Base-by-base conservation (phyloP, 1,284 basidiomycete species). In the Omphalotus olearius region DNA sequence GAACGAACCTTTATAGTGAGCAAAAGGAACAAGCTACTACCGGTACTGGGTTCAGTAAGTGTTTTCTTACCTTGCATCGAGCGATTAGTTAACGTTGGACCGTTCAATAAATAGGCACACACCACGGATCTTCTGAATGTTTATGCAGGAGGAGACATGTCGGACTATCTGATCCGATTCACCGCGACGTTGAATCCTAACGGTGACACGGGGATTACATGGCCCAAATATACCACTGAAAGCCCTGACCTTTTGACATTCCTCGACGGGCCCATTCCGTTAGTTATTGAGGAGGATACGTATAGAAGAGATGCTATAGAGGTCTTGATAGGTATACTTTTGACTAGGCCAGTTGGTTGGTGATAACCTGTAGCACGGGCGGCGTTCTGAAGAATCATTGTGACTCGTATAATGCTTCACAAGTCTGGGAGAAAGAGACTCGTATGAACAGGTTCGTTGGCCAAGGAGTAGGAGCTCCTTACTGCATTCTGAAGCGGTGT, bases 121-220 rank as follows among this genome's bases (percentile, higher is more conserved):
- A 65, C 54, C 0, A 64, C 72, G 5, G 76, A 79, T 51, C 51
- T 77, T 7, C 35, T 68, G 30, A 69, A 74, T 35, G 56, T 67
- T 10, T 73, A 71, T 51, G 59, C 59, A 3, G 67, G 65, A 13
- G 65, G 64, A 18, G 74, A 73, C 25, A 62, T 75, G 60, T 60
- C 62, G 5, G 67, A 73, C 48, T 74, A 70, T 56, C 67, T 70
- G 42, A 71, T 74, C 53, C 68, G 62, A 25, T 79, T 79, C 50
- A 67, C 66, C 6, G 59, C 60, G 38, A 71, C 64, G 11, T 68
- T 79, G 38, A 66, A 80, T 50, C 79, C 79, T 2, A 82, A 81
- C 47, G 67, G 70, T 1, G 60, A 57, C n/a, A 60, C 60, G 0
- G 63, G 64, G 9, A 60, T 70, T 41, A 58, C 62, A 5, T 83